Evolutionary conservation across 768 basidiomycete genomes (phyloP).

Genomic region (Rhodotorula sphaerocarpa): DNA sequence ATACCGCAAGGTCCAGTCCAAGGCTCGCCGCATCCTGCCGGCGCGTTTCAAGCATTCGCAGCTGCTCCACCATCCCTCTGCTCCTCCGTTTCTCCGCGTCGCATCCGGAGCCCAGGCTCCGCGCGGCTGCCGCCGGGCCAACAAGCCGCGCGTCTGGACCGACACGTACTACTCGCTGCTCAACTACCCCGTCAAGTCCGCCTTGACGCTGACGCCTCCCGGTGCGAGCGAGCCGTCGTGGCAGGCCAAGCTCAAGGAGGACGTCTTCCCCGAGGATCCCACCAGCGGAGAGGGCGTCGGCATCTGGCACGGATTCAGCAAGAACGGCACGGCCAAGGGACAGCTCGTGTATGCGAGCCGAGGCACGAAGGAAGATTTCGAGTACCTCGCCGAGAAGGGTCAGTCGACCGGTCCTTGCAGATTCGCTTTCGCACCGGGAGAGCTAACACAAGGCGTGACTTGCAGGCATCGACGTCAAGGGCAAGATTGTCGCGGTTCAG

Average conservation of each 20-base stretch:
- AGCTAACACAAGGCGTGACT: neutral
- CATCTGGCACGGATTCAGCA: constrained; percentile 78
- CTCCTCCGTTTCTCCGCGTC: too few relatives aligned
- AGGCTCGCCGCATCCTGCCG: too few relatives aligned
- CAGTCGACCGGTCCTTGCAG: constrained; percentile 12
- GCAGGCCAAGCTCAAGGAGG: constrained; percentile 63
- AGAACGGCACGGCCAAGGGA: constrained; percentile 59
- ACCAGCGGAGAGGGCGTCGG: constrained; percentile 66
- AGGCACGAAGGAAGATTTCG: constrained; percentile 66
- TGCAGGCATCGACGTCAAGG: constrained; percentile 62
- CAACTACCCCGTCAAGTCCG: constrained; percentile 17
- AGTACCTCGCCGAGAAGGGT: constrained; percentile 56
- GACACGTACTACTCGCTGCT: constrained; percentile 72
- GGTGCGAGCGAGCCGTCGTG: constrained; percentile 1
- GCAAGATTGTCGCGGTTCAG: constrained; percentile 64
- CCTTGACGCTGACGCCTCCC: constrained; percentile 5
- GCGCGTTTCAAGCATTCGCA: too few relatives aligned
- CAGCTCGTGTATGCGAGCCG: constrained; percentile 60
- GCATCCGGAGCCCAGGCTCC: too few relatives aligned
- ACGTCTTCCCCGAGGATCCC: constrained; percentile 62
- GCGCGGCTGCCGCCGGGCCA: too few relatives aligned
- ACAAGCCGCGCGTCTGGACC: constrained; percentile 63
- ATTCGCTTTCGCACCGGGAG: too few relatives aligned
- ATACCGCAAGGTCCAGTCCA: too few relatives aligned
- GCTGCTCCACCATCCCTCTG: too few relatives aligned